Conservation (phyloP, 768 basidiomycete genomes). For the Calocybe gangraenosa region DNA sequence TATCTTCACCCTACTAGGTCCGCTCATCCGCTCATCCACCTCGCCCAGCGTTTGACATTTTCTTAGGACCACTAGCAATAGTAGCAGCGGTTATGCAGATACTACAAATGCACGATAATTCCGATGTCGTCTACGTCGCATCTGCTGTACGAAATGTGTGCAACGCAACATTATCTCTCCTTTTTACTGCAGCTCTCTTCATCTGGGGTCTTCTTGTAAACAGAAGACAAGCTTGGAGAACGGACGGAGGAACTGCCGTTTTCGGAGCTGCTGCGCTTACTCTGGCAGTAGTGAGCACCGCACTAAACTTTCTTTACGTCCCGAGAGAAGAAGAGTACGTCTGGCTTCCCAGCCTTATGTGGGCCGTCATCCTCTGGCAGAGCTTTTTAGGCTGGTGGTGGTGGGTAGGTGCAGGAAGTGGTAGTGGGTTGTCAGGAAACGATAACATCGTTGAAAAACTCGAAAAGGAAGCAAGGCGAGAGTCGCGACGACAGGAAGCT, state of each 20-base stretch:
- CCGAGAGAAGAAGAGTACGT: conserved; percentile 76
- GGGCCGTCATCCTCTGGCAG: conserved; percentile 95
- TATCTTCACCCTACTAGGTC: conserved; percentile 80
- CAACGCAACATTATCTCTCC: conserved; percentile 92
- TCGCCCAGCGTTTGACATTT: not conserved
- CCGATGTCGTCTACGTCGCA: conserved; percentile 47
- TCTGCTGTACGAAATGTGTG: conserved; percentile 87
- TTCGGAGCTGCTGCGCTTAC: conserved; percentile 84
- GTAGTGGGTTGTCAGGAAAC: conserved; percentile 41
- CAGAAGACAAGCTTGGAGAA: conserved; percentile 89
- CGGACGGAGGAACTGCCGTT: conserved; percentile 92
- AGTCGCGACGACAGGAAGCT: conserved; percentile 40
- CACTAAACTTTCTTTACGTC: conserved; percentile 86
- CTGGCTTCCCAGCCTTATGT: conserved; percentile 91
- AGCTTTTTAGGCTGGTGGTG: conserved; percentile 98
- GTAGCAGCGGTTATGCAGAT: conserved; percentile 82
- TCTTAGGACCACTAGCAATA: conserved; percentile 75
- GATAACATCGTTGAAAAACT: conserved; percentile 66
- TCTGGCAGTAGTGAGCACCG: conserved; percentile 80
- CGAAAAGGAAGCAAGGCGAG: conserved; percentile 48
- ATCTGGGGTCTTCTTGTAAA: conserved; percentile 95
- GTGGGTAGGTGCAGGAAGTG: conserved; percentile 96
- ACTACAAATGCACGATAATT: conserved; percentile 54
- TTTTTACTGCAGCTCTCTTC: conserved; percentile 85
- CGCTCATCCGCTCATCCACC: conserved; percentile 20